Evolutionary conservation across 148 eudicot species (phyloP).

Genomic region (Cornus kousa): DNA sequence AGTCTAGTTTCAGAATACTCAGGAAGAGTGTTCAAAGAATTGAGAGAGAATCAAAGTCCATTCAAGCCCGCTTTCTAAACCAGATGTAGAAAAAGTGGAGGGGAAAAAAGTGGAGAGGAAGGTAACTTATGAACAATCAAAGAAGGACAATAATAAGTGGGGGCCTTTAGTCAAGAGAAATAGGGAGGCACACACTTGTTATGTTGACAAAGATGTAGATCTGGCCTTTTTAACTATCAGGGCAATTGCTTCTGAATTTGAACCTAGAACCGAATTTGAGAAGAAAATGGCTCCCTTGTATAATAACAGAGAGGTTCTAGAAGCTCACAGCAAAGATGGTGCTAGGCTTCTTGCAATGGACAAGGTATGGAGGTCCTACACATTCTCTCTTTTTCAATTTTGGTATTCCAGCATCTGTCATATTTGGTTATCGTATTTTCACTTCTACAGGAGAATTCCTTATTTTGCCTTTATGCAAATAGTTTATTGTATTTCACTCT

Average conservation of each 20-base stretch:
- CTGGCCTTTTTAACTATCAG: constrained; percentile 70
- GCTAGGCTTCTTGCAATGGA: constrained; percentile 86
- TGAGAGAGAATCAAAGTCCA: constrained; percentile 45
- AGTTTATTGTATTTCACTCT: too few relatives aligned
- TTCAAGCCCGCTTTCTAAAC: constrained; percentile 70
- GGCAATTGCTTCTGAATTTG: constrained; percentile 89
- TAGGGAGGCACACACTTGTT: constrained; percentile 77
- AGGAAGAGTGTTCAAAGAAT: constrained; percentile 45
- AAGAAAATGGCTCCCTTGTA: constrained; percentile 67
- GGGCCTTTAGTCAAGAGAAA: constrained; percentile 70
- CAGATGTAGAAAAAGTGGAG: constrained; percentile 50
- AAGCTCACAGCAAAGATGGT: constrained; percentile 85
- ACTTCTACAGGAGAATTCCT: not conserved
- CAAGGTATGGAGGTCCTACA: constrained; percentile 50
- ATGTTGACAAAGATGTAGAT: constrained; percentile 56
- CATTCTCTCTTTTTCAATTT: not conserved
- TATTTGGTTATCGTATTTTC: not conserved
- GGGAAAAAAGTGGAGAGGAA: constrained; percentile 37
- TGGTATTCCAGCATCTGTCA: not conserved
- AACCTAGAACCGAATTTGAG: constrained; percentile 87
- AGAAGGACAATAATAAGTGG: constrained; percentile 71
- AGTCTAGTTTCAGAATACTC: constrained; percentile 52
- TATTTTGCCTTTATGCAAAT: not conserved
- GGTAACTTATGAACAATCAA: constrained; percentile 53
- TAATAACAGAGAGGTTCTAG: constrained; percentile 57